Conservation (phyloP, 139 green algal species). For the Closterium sp. region DNA sequence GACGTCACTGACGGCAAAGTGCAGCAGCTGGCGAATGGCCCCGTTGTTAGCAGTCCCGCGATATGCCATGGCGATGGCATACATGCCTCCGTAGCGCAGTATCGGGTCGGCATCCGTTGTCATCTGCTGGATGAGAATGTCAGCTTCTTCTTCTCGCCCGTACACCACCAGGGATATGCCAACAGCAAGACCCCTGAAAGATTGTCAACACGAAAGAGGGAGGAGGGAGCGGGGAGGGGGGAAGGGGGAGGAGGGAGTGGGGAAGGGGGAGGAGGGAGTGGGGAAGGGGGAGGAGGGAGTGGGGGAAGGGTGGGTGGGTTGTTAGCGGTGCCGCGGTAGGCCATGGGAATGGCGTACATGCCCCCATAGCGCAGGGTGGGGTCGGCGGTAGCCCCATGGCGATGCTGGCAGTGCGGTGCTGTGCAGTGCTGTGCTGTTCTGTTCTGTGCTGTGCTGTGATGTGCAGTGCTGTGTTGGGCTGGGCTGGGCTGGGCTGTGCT, state of each 20-base stretch:
- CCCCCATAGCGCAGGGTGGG: slow-evolving; percentile 89
- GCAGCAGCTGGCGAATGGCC: slow-evolving; percentile 93
- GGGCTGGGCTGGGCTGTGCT: too few relatives aligned
- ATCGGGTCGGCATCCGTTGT: slow-evolving; percentile 77
- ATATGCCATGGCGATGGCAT: slow-evolving; percentile 90
- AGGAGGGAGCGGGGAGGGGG: neutral
- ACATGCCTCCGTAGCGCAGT: slow-evolving; percentile 93
- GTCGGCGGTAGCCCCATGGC: too few relatives aligned
- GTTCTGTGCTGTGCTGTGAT: too few relatives aligned
- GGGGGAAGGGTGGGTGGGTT: slow-evolving; percentile 58
- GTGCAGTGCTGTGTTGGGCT: too few relatives aligned
- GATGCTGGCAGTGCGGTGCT: too few relatives aligned
- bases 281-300: neutral
- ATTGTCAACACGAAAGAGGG: neutral
- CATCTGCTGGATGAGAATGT: slow-evolving; percentile 89
- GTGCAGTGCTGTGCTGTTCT: too few relatives aligned
- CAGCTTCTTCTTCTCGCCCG: slow-evolving; percentile 88
- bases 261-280: neutral
- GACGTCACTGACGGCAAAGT: slow-evolving; percentile 94
- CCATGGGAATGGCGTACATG: slow-evolving; percentile 88
- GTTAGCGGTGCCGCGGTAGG: slow-evolving; percentile 92
- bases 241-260: neutral
- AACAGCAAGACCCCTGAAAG: slow-evolving; percentile 68
- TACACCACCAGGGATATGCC: slow-evolving; percentile 89
- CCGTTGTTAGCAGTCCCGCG: slow-evolving; percentile 89